Evolutionary conservation across 768 basidiomycete genomes (phyloP).

Genomic region (Termitomyces eurrhizus): DNA sequence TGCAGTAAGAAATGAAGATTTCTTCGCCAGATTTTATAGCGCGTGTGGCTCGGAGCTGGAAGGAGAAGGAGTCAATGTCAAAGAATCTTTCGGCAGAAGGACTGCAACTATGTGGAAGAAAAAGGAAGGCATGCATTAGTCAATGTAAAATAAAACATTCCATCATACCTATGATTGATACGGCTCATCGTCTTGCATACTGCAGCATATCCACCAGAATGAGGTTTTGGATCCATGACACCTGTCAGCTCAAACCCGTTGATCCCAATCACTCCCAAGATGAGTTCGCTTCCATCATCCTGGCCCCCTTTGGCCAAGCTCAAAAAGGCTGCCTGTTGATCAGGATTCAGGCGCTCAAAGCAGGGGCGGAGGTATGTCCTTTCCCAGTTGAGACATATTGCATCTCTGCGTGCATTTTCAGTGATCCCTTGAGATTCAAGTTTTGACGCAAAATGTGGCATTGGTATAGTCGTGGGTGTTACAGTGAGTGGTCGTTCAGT

Average conservation of each 20-base stretch:
- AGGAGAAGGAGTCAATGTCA: conserved; percentile 26
- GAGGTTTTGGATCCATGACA: conserved; percentile 17
- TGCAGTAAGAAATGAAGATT: conserved; percentile 26
- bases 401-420: conserved; percentile 3
- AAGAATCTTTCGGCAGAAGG: conserved; percentile 25
- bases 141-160: neutral
- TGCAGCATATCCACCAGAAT: conserved; percentile 19
- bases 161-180: conserved; percentile 32
- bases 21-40: conserved; percentile 28
- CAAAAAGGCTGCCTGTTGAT: conserved; percentile 25
- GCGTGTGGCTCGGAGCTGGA: conserved; percentile 22
- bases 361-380: conserved; percentile 14
- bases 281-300: conserved; percentile 30
- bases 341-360: conserved; percentile 22
- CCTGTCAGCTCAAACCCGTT: conserved; percentile 25
- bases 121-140: neutral
- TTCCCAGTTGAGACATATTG: conserved; percentile 18
- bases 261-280: conserved; percentile 29
- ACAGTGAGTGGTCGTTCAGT: conserved; percentile 19
- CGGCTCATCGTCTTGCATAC: conserved; percentile 28
- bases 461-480: conserved; percentile 16
- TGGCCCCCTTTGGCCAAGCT: conserved; percentile 26
- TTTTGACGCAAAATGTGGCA: conserved; percentile 10
- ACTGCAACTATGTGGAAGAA: conserved; percentile 21
- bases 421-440: conserved; percentile 6